Evolutionary conservation across 1,139 yeast genomes (phyloP).

Genomic region (Pichia cactophila): DNA sequence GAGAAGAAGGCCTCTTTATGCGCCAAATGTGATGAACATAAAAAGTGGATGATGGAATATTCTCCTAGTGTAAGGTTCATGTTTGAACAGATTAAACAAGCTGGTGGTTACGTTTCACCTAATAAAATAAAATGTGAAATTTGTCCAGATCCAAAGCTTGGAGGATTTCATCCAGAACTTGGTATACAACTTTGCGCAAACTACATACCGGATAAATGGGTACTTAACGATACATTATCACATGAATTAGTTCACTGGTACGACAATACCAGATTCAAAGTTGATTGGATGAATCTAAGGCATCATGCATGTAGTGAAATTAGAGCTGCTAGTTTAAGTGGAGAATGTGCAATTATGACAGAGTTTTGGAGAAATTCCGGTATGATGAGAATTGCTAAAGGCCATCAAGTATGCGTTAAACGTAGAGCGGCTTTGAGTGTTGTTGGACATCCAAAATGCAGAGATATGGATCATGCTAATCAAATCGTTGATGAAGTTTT

Average conservation of each 20-base stretch:
- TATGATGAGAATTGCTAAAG: constrained; percentile 50
- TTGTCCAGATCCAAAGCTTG: constrained; percentile 71
- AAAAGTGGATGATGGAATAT: constrained; percentile 71
- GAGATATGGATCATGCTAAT: constrained; percentile 64
- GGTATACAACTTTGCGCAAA: constrained; percentile 88
- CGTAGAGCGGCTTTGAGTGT: constrained; percentile 86
- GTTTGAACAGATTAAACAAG: constrained; percentile 72
- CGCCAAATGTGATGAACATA: constrained; percentile 57
- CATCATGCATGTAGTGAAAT: constrained; percentile 98
- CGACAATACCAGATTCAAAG: constrained; percentile 81
- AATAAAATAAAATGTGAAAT: constrained; percentile 67
- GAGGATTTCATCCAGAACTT: constrained; percentile 85
- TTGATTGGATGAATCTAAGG: constrained; percentile 72
- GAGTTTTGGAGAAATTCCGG: constrained; percentile 59
- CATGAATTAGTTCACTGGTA: constrained; percentile 94
- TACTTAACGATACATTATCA: constrained; percentile 81
- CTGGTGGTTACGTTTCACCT: constrained; percentile 45
- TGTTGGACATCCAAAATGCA: constrained; percentile 76
- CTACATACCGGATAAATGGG: constrained; percentile 68
- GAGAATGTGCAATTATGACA: constrained; percentile 88
- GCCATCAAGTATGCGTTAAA: constrained; percentile 85
- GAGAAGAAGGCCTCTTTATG: constrained; percentile 32
- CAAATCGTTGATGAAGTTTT: constrained; percentile 79
- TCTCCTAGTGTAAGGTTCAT: constrained; percentile 85
- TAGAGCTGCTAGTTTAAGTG: constrained; percentile 86